Evolutionary conservation across 371 early-diverging fungal species (phyloP).

Genomic region (Mortierella sp.): DNA sequence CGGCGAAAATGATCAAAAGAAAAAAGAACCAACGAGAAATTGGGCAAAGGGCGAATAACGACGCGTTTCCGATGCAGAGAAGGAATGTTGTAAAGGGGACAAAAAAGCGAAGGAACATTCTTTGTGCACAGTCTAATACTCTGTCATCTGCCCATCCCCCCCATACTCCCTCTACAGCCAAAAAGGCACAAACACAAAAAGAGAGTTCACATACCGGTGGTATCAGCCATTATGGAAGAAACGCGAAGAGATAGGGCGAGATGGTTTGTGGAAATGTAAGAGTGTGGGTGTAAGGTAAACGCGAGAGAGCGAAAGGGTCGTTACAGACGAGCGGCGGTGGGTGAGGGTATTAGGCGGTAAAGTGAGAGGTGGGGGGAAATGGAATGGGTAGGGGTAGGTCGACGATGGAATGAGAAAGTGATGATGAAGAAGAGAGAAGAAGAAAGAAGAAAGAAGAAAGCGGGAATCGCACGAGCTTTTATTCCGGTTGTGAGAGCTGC

Average conservation of each 20-base stretch:
- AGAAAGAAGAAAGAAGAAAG: not conserved
- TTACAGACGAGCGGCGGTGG: not conserved
- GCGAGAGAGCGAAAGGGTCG: not conserved
- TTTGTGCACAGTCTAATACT: no score
- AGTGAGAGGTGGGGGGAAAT: not conserved
- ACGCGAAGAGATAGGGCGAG: not conserved
- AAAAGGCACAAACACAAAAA: not conserved
- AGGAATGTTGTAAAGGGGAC: no score
- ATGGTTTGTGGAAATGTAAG: not conserved
- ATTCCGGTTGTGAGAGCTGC: slow-evolving; percentile 5
- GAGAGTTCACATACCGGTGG: slow-evolving; percentile 27
- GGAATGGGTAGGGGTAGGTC: not conserved
- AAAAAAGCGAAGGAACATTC: no score
- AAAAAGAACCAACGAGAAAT: no score
- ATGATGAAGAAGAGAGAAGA: not conserved
- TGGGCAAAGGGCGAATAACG: no score
- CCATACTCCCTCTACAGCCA: no score
- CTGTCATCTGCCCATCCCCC: no score
- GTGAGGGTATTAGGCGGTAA: not conserved
- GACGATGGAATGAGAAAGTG: not conserved
- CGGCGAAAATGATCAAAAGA: no score
- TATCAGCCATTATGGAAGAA: slow-evolving; percentile 37
- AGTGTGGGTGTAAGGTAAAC: not conserved
- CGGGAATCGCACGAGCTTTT: slow-evolving; percentile 7
- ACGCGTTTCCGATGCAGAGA: no score